phyloP scores from a whole-genome alignment of 192 early-diverging fungal species.

The Powellomyces hirtus region DNA sequence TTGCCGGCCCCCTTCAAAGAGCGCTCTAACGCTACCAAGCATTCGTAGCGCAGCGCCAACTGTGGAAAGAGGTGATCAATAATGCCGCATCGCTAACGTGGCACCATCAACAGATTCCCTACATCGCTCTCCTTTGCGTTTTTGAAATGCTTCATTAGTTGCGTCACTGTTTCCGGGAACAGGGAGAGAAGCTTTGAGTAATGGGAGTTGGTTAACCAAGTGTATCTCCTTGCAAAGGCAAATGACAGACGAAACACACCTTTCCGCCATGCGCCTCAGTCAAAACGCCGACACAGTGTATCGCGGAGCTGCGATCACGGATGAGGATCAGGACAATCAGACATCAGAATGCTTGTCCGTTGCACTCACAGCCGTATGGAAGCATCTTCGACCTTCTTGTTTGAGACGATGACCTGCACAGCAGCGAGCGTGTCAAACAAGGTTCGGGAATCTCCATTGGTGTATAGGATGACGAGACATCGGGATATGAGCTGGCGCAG shows the following conservation, averaged over 20 bases:
- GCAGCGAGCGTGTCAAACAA: slow-evolving; percentile 75
- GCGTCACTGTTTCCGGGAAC: slow-evolving; percentile 60
- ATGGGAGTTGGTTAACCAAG: no score
- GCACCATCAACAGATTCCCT: slow-evolving; percentile 35
- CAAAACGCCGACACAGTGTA: slow-evolving; percentile 72
- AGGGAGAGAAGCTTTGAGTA: slow-evolving; percentile 71
- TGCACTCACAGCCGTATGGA: slow-evolving; percentile 62
- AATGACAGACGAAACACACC: slow-evolving; percentile 33
- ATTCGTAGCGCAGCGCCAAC: slow-evolving; percentile 63
- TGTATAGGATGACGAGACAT: slow-evolving; percentile 68
- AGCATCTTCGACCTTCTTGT: slow-evolving; percentile 60
- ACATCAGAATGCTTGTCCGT: background rate
- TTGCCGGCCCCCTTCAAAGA: slow-evolving; percentile 74
- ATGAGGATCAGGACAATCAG: background rate
- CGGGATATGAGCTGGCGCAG: slow-evolving; percentile 69
- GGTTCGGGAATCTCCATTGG: slow-evolving; percentile 70
- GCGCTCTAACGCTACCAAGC: slow-evolving; percentile 59
- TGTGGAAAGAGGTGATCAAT: background rate
- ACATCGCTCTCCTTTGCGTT: slow-evolving; percentile 60
- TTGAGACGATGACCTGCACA: slow-evolving; percentile 55
- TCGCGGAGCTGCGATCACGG: slow-evolving; percentile 57
- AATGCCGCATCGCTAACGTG: background rate
- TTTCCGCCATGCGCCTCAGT: slow-evolving; percentile 75
- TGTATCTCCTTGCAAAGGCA: no score
- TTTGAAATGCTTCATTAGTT: slow-evolving; percentile 67